Evolutionary conservation across 2,329 filamentous ascomycete species (phyloP), one percentile per base, ranked within the genome.

Genomic region (Sporothrix brunneoviolacea): DNA sequence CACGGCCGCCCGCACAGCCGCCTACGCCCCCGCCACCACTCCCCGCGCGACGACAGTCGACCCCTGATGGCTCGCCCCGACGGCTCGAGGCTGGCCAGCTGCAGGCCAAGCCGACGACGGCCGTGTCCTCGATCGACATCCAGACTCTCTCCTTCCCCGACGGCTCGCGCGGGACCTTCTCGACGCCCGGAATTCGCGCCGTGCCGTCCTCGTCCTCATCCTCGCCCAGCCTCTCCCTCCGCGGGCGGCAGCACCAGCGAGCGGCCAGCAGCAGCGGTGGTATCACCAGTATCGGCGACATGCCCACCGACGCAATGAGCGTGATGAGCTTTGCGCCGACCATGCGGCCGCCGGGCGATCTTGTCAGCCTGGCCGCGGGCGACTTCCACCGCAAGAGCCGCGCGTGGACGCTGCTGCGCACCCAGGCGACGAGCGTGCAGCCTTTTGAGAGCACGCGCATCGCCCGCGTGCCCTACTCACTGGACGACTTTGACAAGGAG

Each of bases 301-400:
- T 64, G 45, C 80, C 84, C 45, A 78, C 77, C 55, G 88, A 84
- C 61, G 65, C 87, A 51, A 79, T 78, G 57, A 88, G 84, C 62
- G 64, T 88, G 51, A 74, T 75, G 65, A 88, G 84, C 68, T 78
- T 79, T 60, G 77, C 80, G 28, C 82, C 83, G 0, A 84, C 77
- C 6, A 70, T 75, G 68, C 82, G 76, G 35, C 77, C 74, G 16
- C 75, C 75, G 1, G 82, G 82, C 4, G 90, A 96, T 57, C 78
- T 88, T 22, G 90, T 90, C 53, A 95, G 91, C 61, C 73, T 96
- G 18, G 77, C 95, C 40, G 82, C 82, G 9, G 86, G 88, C 37
- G 82, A 87, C 21, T 67, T 84, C 32, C 78, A 80, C 57, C 76
- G 75, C 53, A 80, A 77, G 59, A 88, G 80, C 60, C 76, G 81